These are phyloP conservation scores for Coix lacrymajobi DNA, from an alignment of 176 grass and related monocot species.

Conservation along the genomic window DNA sequence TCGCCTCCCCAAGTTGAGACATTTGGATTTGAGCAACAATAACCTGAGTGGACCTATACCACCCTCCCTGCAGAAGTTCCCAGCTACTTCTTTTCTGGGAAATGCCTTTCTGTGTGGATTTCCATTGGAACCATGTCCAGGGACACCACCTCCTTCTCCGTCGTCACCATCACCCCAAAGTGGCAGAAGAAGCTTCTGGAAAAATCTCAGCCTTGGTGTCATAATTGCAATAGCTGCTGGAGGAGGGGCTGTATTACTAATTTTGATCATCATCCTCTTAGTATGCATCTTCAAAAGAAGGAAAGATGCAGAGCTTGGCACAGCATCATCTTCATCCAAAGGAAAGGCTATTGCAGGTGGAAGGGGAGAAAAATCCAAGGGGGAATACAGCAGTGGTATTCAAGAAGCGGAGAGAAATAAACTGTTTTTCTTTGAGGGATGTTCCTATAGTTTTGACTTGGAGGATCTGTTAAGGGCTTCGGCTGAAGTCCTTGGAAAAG, in stretches of 20 bases:
- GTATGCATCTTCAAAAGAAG: conserved; percentile 72
- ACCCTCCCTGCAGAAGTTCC: conserved; percentile 60
- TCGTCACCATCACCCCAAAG: conserved; percentile 19
- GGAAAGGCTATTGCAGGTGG: conserved; percentile 62
- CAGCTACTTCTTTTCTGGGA: conserved; percentile 66
- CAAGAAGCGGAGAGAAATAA: conserved; percentile 93
- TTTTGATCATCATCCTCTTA: conserved; percentile 60
- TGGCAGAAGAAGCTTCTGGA: conserved; percentile 45
- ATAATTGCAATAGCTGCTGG: conserved; percentile 67
- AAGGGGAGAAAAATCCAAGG: conserved; percentile 74
- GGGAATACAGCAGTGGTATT: conserved; percentile 71
- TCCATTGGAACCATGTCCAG: conserved; percentile 60
- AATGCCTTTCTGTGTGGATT: conserved; percentile 81
- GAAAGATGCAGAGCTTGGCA: conserved; percentile 18
- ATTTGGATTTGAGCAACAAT: conserved; percentile 88
- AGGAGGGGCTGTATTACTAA: conserved; percentile 47
- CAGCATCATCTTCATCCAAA: conserved; percentile 50
- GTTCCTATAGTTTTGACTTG: conserved; percentile 82
- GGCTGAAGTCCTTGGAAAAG: conserved; percentile 95
- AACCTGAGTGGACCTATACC: conserved; percentile 88
- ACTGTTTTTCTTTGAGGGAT: conserved; percentile 83
- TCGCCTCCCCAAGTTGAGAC: conserved; percentile 53
- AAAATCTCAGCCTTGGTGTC: conserved; percentile 36
- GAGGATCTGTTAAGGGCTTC: conserved; percentile 97
- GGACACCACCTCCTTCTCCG: conserved; percentile 52